These are phyloP conservation scores for Candida endomychidarum DNA, from an alignment of 805 yeast genomes.

Conservation along the genomic window DNA sequence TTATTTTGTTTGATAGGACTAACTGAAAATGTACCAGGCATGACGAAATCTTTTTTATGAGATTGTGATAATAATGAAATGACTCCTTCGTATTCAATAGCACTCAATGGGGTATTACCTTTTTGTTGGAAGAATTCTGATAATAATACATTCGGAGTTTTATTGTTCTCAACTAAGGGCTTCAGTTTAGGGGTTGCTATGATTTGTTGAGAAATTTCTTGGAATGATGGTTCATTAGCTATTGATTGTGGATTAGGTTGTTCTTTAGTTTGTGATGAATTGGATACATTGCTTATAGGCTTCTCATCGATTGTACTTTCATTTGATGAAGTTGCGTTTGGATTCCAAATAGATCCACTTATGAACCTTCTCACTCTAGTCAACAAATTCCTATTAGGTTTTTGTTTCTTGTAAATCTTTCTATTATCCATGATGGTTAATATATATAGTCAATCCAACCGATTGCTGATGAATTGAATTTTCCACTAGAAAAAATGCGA, in stretches of 20 bases:
- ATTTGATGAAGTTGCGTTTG: not conserved
- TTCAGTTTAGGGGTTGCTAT: not conserved
- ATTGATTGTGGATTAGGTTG: constrained; percentile 1
- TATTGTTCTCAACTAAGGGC: not conserved
- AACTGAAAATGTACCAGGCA: constrained; percentile 15
- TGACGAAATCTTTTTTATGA: constrained; percentile 10
- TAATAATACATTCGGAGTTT: constrained; percentile 51
- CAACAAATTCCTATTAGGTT: constrained; percentile 5
- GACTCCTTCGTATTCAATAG: constrained; percentile 81
- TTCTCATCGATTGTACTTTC: not conserved
- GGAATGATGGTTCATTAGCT: not conserved
- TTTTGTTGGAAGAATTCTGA: constrained; percentile 70
- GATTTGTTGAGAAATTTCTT: not conserved
- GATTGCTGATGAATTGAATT: constrained; percentile 5
- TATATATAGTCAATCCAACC: not conserved
- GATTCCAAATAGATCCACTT: constrained; percentile 7
- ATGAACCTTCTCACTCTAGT: constrained; percentile 7
- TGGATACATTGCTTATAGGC: no score
- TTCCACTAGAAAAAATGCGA: constrained; percentile 5
- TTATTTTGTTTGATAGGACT: constrained; percentile 9
- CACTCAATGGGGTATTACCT: constrained; percentile 73
- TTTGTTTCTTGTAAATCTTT: constrained; percentile 14
- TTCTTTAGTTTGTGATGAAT: not conserved
- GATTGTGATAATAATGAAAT: constrained; percentile 46
- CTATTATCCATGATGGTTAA: constrained; percentile 16